Base-by-base conservation (phyloP, 495 filamentous ascomycete species). In the Lasiosphaeria ovina region DNA sequence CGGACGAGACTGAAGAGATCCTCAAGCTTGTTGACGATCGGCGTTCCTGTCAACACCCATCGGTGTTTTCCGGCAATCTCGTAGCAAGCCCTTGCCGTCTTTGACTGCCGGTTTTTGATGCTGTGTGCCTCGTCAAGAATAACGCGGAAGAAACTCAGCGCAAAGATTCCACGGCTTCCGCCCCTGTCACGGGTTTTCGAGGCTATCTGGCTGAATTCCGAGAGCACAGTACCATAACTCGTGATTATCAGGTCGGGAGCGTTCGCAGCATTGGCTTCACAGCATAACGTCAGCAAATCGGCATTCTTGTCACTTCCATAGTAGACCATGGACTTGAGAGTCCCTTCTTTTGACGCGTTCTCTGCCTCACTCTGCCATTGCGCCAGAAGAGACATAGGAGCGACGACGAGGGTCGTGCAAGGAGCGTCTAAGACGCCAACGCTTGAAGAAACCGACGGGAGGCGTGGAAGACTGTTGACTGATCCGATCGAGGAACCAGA, bases 291-390 rank as follows among this genome's bases (percentile, higher is more conserved):
- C 66, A 86, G 83, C 45, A 98, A 72, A 67, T 95, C 89, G 16
- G 81, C 77, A 31, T 77, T 83, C 71, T 95, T 95, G 24, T 98
- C 93, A 45, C 70, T 80, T 31, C 94, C 94, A 70, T 98, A 98
- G 73, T 98, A 98, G 34, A 98, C 81, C 59, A 95, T 80, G 11
- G 85, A 85, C 69, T 89, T 93, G 77, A 98, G 70, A 0, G 89
- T 89, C 9, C 91, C 93, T 4, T 86, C 79, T 58, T 86, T 83
- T 1, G 92, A 97, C 9, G 93, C 92, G 58, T 91, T 96, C 62
- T 90, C 81, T 5, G 95, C 90, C 72, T 98, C 94, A 59, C 91
- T 95, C 68, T 97, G 89, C 94, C 94, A 98, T 69, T 98, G 94
- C 1, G 93, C 84, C 17, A 98, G 80, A 3, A 98, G 77, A 6